Evolutionary conservation across 345 rosid species (phyloP).

Genomic region (Diplotaxis tenuifolia): DNA sequence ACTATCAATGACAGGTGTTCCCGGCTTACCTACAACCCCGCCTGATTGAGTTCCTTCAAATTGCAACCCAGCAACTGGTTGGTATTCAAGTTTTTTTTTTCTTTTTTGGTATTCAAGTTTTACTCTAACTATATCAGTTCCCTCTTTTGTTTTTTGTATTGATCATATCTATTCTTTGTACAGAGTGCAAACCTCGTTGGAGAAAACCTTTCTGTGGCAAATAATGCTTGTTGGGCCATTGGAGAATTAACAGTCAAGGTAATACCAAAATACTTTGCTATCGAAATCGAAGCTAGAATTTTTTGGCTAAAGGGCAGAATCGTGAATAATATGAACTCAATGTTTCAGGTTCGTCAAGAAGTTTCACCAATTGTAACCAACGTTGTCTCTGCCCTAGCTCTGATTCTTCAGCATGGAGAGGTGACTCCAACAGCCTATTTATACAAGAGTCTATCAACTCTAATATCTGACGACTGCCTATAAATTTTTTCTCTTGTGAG

Average conservation of each 20-base stretch:
- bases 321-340: conserved; percentile 5
- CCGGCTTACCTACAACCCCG: conserved; percentile 66
- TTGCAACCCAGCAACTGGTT: conserved; percentile 83
- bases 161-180: conserved; percentile 29
- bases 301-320: conserved; percentile 11
- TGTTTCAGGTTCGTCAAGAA: conserved; percentile 82
- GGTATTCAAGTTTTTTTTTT: conserved; percentile 37
- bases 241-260: conserved; percentile 98
- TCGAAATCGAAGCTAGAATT: background rate
- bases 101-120: conserved; percentile 44
- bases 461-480: background rate
- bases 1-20: conserved; percentile 47
- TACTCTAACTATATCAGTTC: conserved; percentile 1
- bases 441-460: conserved; percentile 9
- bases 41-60: conserved; percentile 58
- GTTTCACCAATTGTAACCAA: conserved; percentile 77
- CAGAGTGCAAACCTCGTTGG: conserved; percentile 61
- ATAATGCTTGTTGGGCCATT: conserved; percentile 99
- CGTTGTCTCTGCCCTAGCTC: conserved; percentile 65
- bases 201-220: conserved; percentile 85
- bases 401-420: conserved; percentile 80
- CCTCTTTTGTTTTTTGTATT: conserved; percentile 21
- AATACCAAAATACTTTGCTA: background rate
- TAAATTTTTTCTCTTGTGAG: conserved; percentile 10
- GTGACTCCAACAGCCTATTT: conserved; percentile 40